These are phyloP conservation scores for Umbelopsis ramanniana DNA, from an alignment of 192 early-diverging fungal species.

Conservation along the genomic window DNA sequence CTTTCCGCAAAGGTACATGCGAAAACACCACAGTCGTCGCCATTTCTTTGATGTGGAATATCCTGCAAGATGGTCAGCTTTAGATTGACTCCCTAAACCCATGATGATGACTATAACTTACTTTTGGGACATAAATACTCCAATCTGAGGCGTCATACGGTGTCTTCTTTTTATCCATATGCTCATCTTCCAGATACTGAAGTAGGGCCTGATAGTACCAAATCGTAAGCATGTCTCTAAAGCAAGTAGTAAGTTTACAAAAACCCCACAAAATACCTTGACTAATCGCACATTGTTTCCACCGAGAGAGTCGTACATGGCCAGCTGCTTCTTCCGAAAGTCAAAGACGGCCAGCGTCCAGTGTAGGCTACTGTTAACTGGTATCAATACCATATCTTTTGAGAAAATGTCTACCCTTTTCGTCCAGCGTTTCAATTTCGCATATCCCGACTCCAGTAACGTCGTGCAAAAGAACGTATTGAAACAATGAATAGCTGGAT, in stretches of 20 bases:
- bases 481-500: slow-evolving; percentile 82
- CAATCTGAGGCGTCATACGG: slow-evolving; percentile 69
- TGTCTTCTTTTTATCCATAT: slow-evolving; percentile 69
- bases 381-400: slow-evolving; percentile 79
- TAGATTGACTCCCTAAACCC: slow-evolving; percentile 6
- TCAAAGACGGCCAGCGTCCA: slow-evolving; percentile 51
- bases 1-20: slow-evolving; percentile 87
- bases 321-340: slow-evolving; percentile 61
- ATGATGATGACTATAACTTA: not conserved
- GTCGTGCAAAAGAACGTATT: slow-evolving; percentile 91
- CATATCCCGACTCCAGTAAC: slow-evolving; percentile 72
- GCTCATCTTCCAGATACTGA: slow-evolving; percentile 73
- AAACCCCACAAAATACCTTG: slow-evolving; percentile 32
- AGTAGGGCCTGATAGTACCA: slow-evolving; percentile 51
- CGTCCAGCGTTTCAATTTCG: slow-evolving; percentile 80
- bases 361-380: slow-evolving; percentile 72
- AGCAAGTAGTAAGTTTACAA: no score
- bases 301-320: slow-evolving; percentile 84
- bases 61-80: slow-evolving; percentile 46
- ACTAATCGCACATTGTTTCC: slow-evolving; percentile 64
- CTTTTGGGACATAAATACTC: slow-evolving; percentile 61
- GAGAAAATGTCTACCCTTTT: slow-evolving; percentile 80
- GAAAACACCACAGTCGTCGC: slow-evolving; percentile 96
- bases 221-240: not conserved
- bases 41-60: slow-evolving; percentile 85